Evolutionary conservation across 1,284 basidiomycete genomes (phyloP), one percentile per base, ranked within the genome.

Genomic region (Salmacisia buchloeana): DNA sequence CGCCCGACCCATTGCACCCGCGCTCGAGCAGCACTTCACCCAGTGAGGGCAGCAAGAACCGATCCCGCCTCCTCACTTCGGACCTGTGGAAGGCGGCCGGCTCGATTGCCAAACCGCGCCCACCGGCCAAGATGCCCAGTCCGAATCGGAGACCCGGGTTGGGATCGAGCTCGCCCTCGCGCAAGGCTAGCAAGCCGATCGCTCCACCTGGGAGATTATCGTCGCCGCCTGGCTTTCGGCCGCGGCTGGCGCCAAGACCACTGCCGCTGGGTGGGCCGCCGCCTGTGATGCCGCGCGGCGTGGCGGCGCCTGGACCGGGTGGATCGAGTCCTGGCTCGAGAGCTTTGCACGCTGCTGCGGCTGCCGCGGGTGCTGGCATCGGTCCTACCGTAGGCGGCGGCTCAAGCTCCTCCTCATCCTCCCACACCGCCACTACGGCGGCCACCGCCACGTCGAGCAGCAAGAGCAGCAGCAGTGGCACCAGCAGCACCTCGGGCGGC

Each of bases 81-180:
- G 49, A 54, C 27, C 31, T 54, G 18, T 54, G 49, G 49, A 54
- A 54, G 21, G 49, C 49, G 29, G 49, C 49, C 13, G 49, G 49
- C 31, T 54, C 49, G 29, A 54, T 54, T n/a, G 49, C 49, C 49
- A 54, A 54, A 31, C 49, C 49, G 1, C 49, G 49, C 21, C 49
- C 49, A 15, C 49, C 49, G 29, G 15, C 29, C 29, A 33, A 9
- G n/a, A n/a, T n/a, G 7, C 49, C 49, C 9, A 54, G 27, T 33
- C 29, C 49, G 29, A 33, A 10, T n/a, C 49, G 49, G 29, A 54
- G n/a, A n/a, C n/a, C n/a, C n/a, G n/a, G n/a, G n/a, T n/a, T n/a
- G n/a, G n/a, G n/a, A 27, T 3, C 49, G 49, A 2, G 49, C 49
- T 54, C 49, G 49, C 49, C 49, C 18, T 31, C 49, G 10, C 49